phyloP scores from a whole-genome alignment of 108 stramenopile genomes.

The Stephanodiscus triporus region DNA sequence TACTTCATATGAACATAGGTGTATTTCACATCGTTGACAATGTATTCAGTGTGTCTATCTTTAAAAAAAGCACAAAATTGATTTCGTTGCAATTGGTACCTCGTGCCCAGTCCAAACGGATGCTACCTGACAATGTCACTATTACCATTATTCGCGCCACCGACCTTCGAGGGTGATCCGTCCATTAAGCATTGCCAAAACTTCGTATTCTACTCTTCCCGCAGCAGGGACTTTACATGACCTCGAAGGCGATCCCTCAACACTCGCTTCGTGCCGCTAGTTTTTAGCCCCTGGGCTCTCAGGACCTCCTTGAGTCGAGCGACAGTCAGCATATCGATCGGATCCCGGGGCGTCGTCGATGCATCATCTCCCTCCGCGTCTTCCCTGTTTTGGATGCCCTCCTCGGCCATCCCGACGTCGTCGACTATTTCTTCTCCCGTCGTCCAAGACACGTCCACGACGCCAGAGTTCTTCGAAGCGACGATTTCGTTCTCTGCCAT shows the following conservation, averaged over 20 bases:
- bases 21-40: no score
- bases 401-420: not conserved
- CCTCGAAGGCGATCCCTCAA: slow-evolving; percentile 75
- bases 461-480: not conserved
- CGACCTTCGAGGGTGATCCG: no score
- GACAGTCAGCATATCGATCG: slow-evolving; percentile 77
- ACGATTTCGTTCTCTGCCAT: slow-evolving; percentile 20
- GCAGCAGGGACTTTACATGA: slow-evolving; percentile 67
- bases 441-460: not conserved
- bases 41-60: no score
- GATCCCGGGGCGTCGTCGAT: slow-evolving; percentile 44
- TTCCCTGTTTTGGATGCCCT: not conserved
- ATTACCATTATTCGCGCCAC: not conserved
- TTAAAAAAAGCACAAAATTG: no score
- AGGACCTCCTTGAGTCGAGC: slow-evolving; percentile 81
- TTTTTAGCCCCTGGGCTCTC: slow-evolving; percentile 64
- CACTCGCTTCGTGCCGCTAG: slow-evolving; percentile 75
- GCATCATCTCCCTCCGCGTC: slow-evolving; percentile 12
- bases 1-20: no score
- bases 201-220: slow-evolving; percentile 21
- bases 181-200: no score
- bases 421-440: not conserved
- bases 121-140: not conserved
- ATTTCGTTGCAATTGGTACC: no score
- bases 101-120: not conserved